Conservation (phyloP, 2,329 filamentous ascomycete genomes). For the Polytolypa hystricis region DNA sequence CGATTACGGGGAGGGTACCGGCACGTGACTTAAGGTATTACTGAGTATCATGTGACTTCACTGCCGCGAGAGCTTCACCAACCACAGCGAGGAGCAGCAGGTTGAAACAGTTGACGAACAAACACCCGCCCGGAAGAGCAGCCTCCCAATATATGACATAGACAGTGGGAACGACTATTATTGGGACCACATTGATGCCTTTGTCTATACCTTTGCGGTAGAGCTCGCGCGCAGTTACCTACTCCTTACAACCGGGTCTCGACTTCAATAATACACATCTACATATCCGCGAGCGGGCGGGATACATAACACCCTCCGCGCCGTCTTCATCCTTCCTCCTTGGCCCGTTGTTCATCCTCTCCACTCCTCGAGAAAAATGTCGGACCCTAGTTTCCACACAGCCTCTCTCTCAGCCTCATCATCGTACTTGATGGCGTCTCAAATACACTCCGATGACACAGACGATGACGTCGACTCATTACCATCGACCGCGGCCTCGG, state of each 20-base stretch:
- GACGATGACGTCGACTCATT: slow-evolving; percentile 31
- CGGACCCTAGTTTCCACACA: slow-evolving; percentile 14
- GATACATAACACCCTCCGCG: background rate
- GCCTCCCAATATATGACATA: background rate
- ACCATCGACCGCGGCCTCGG: slow-evolving; percentile 29
- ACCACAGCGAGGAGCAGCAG: no score
- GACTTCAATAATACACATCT: no score
- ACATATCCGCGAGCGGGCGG: background rate
- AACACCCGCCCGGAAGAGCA: no score
- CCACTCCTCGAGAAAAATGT: slow-evolving; percentile 12
- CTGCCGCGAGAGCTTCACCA: no score
- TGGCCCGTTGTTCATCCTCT: slow-evolving; percentile 5
- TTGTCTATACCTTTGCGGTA: background rate
- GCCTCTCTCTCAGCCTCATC: slow-evolving; percentile 29
- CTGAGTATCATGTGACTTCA: no score
- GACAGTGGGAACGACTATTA: no score
- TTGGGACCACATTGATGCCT: no score
- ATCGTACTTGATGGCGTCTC: slow-evolving; percentile 30
- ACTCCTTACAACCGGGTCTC: background rate
- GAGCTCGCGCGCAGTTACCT: background rate
- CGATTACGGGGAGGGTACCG: no score
- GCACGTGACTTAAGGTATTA: no score
- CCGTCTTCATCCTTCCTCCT: background rate
- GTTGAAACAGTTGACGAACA: no score
- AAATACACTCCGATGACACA: slow-evolving; percentile 18